phyloP scores from a whole-genome alignment of 2,329 filamentous ascomycete genomes.

The Diaporthe aspalathi region DNA sequence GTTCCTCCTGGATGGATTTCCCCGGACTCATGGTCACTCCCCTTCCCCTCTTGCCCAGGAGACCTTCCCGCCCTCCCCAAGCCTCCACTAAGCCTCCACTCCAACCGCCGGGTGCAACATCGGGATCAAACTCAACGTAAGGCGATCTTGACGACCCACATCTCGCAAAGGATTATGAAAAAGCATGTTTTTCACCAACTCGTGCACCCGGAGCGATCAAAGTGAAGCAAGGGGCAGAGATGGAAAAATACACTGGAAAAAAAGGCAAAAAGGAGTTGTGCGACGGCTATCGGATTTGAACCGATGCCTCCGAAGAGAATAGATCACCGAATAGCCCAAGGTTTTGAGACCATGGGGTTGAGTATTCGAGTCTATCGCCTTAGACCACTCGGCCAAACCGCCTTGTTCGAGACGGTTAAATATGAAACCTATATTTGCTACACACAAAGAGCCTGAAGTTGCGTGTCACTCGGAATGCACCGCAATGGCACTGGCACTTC shows the following conservation, averaged over 20 bases:
- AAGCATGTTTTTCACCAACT: not conserved
- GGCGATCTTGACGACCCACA: not conserved
- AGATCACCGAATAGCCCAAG: conserved; percentile 3
- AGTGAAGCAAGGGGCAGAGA: not conserved
- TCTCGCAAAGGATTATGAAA: too few relatives aligned
- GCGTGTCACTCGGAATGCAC: too few relatives aligned
- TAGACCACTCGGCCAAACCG: conserved; percentile 37
- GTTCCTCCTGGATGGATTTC: conserved; percentile 12
- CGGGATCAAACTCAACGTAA: not conserved
- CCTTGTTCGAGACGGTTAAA: not conserved
- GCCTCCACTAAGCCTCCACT: not conserved
- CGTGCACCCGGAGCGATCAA: not conserved
- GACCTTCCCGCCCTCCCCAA: not conserved
- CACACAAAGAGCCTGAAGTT: too few relatives aligned
- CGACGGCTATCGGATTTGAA: conserved; percentile 37
- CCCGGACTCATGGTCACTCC: not conserved
- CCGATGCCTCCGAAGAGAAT: conserved; percentile 38
- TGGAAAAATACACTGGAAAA: not conserved
- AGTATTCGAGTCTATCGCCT: conserved; percentile 36
- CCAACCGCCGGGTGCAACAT: not conserved
- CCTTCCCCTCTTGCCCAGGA: too few relatives aligned
- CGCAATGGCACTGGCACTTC: too few relatives aligned
- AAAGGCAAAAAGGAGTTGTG: not conserved
- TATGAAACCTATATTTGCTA: too few relatives aligned
- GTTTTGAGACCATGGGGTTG: too few relatives aligned